Base-by-base conservation (phyloP, 768 basidiomycete genomes). In the Rhodotorula paludigena region DNA sequence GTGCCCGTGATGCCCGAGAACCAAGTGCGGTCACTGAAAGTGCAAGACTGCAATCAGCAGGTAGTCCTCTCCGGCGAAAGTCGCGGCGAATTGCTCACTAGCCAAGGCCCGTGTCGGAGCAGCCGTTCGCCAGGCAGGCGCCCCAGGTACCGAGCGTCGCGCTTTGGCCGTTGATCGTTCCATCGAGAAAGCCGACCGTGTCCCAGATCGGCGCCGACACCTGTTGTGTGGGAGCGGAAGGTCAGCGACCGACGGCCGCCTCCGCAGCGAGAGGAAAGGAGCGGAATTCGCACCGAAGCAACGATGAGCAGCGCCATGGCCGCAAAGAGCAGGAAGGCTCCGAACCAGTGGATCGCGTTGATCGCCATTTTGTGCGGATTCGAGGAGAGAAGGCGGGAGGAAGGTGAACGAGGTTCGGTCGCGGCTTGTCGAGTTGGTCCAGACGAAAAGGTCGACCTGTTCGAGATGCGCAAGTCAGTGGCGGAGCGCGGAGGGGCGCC, bases 71-170 rank as follows among this genome's bases (percentile, higher is more conserved):
- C 44, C 3, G 23, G 44, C 23, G 21, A 32, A 21, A 10, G 3
- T 33, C 9, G 33, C 23, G 35, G 52, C 4, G 10, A 5, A 25
- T 0, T 12, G 25, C 63, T 23, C 59, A 56, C 53, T 71, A 71
- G 15, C 69, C 69, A 16, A 66, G 35, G 28, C 33, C 53, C 0
- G 52, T 18, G 11, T 9, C 18, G 30, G 65, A 55, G 45, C 63
- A 65, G 0, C 20, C 25, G 8, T 30, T 53, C 9, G 32, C 41
- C 2, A n/a, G 18, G 58, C 58, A 67, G 9, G 14, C 41, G n/a
- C 70, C 70, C 70, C 70, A 71, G 58, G 64, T 63, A 23, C 69
- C 69, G 30, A 57, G 30, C 3, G 52, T 55, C 41, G 63, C 32
- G 20, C 14, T 11, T 39, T 49, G 49, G 23, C 60, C 64, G 38